Evolutionary conservation across 257 asterid species (phyloP), one percentile per base, ranked within the genome.

Genomic region (Solanum clarkiae): DNA sequence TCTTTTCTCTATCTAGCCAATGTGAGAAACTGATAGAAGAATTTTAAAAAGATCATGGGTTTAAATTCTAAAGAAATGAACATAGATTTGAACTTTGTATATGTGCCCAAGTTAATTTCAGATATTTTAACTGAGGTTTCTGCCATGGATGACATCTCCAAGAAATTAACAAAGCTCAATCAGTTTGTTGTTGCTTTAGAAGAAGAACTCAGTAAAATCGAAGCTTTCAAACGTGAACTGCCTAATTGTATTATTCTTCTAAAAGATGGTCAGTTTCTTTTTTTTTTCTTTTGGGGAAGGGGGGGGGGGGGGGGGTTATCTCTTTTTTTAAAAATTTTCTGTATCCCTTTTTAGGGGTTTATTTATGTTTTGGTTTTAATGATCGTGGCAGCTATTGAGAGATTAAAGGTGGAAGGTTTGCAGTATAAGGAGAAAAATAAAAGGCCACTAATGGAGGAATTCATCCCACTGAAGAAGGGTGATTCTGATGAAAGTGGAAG

Each of bases 351-450:
- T 44, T 87, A 63, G 7, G 54, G 56, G 32, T 18, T 29, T 57
- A 24, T 70, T 83, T 62, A 55, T 29, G 81, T 71, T 68, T n/a
- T 65, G 14, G 4, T 13, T 88, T 6, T 47, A 10, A 51, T n/a
- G 70, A 10, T 24, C 74, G 69, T 17, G 81, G 69, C 32, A 94
- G 98, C 92, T 29, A 93, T 92, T 85, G 92, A 84, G 87, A 86
- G 44, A 63, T 80, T 91, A 92, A 88, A 87, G 86, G 89, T 84
- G 86, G 92, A 92, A 87, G 85, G 77, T 7, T 6, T 79, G 44
- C 84, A 82, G 65, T 80, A 85, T 87, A 86, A 86, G 84, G 90
- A 54, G 51, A 86, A 51, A 84, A 84, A 42, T 12, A 68, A 15
- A 71, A 83, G 71, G 40, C 82, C 82, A n/a, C 86, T 53, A 72